These are phyloP conservation scores for Myrmaecium sp. DNA, from an alignment of 2,329 filamentous ascomycete species.

Conservation along the genomic window DNA sequence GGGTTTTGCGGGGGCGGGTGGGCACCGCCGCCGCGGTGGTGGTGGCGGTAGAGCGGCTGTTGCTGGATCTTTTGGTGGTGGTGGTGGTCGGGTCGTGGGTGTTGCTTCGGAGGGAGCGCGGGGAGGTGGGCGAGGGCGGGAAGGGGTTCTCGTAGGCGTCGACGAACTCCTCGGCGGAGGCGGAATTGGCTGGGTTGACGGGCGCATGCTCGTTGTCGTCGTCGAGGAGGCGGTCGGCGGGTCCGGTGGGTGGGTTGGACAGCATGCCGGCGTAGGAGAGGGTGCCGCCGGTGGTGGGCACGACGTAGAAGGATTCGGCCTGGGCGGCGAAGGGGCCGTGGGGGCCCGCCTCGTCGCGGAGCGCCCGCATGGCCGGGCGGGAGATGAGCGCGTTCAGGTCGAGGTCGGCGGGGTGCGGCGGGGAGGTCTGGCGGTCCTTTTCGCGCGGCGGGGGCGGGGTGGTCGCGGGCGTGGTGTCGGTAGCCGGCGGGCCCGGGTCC, in stretches of 20 bases:
- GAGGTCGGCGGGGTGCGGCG: conserved; percentile 12
- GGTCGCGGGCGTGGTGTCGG: conserved; percentile 11
- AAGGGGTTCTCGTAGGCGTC: conserved; percentile 57
- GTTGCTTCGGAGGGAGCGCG: conserved; percentile 14
- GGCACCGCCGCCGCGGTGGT: conserved; percentile 9
- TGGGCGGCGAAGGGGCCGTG: conserved; percentile 38
- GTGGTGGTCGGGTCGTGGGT: conserved; percentile 27
- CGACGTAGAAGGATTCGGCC: conserved; percentile 60
- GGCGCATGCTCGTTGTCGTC: conserved; percentile 24
- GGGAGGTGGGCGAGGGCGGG: conserved; percentile 27
- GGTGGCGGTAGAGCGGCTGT: conserved; percentile 1
- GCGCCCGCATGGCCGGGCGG: conserved; percentile 62
- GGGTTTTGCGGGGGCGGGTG: conserved; percentile 41
- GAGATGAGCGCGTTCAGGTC: conserved; percentile 77
- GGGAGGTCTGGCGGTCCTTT: conserved; percentile 12
- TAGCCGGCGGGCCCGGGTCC: conserved; percentile 10
- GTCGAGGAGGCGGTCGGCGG: conserved; percentile 28
- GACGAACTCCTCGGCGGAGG: conserved; percentile 57
- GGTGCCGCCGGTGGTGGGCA: conserved; percentile 79
- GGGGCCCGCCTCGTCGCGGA: conserved; percentile 48
- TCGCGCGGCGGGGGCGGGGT: conserved; percentile 11
- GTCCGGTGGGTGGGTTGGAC: conserved; percentile 21
- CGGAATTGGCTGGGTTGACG: conserved; percentile 12
- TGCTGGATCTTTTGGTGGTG: conserved; percentile 21
- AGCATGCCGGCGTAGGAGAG: conserved; percentile 87